These are phyloP conservation scores for Lachnellula occidentalis DNA, from an alignment of 2,329 filamentous ascomycete genomes.

Conservation along the genomic window DNA sequence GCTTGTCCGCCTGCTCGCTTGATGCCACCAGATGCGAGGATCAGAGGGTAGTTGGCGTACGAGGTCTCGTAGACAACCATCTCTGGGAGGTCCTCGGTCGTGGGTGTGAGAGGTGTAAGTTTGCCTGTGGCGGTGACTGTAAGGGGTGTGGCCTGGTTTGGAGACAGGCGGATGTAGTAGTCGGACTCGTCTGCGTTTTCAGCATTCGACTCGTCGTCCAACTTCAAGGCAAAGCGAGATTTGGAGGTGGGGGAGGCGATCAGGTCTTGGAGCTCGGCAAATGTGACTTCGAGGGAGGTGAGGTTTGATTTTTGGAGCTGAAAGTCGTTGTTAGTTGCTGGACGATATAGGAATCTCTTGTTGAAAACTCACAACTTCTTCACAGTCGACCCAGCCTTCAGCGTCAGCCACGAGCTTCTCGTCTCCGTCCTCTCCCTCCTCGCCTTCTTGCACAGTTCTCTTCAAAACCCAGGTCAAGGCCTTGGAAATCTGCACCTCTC, in stretches of 20 bases:
- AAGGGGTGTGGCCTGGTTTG: constrained; percentile 13
- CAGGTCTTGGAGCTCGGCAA: constrained; percentile 34
- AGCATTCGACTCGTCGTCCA: constrained; percentile 28
- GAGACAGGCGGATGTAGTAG: constrained; percentile 35
- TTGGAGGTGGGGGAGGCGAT: constrained; percentile 33
- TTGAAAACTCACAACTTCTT: constrained; percentile 34
- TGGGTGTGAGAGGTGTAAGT: constrained; percentile 31
- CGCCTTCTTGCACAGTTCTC: constrained; percentile 32
- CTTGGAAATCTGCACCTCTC: constrained; percentile 37
- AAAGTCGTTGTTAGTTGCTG: neutral
- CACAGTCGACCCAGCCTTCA: constrained; percentile 38
- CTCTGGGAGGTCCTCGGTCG: constrained; percentile 35
- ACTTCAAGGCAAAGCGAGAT: constrained; percentile 34
- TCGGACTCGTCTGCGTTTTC: constrained; percentile 27
- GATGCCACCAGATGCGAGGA: constrained; percentile 37
- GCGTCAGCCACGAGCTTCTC: constrained; percentile 34
- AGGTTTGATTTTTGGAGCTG: constrained; percentile 36
- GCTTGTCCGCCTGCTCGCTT: constrained; percentile 37
- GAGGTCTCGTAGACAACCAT: constrained; percentile 41
- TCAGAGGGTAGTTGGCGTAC: constrained; percentile 40
- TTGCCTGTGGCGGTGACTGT: constrained; percentile 21
- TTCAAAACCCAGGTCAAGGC: constrained; percentile 39
- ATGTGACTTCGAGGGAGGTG: constrained; percentile 31
- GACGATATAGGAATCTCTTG: neutral
- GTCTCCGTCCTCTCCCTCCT: constrained; percentile 35